Evolutionary conservation across 805 yeast genomes (phyloP).

Genomic region (Cyberlindnera euphorbiiphila): DNA sequence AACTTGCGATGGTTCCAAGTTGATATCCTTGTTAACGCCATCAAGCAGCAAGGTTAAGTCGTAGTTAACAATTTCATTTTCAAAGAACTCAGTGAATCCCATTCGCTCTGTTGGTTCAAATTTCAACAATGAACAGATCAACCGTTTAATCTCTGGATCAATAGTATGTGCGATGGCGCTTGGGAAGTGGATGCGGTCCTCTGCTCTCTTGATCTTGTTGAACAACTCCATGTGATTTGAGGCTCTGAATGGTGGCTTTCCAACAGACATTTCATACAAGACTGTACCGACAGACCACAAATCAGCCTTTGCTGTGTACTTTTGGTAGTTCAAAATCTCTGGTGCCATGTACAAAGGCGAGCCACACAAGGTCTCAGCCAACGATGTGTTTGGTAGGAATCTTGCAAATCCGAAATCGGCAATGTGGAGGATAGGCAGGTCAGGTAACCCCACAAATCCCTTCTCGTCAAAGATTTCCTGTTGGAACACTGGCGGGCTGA

Average conservation of each 20-base stretch:
- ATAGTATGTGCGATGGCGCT: slow-evolving; percentile 45
- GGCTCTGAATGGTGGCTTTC: slow-evolving; percentile 95
- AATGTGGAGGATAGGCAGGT: slow-evolving; percentile 83
- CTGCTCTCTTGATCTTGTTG: slow-evolving; percentile 77
- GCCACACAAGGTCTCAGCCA: slow-evolving; percentile 97
- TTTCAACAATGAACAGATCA: slow-evolving; percentile 73
- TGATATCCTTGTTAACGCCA: slow-evolving; percentile 46
- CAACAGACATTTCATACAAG: slow-evolving; percentile 89
- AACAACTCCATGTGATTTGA: slow-evolving; percentile 87
- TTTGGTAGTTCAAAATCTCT: slow-evolving; percentile 88
- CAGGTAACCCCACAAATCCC: slow-evolving; percentile 77
- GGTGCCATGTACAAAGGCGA: slow-evolving; percentile 99
- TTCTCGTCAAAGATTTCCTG: slow-evolving; percentile 46
- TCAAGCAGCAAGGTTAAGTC: slow-evolving; percentile 40
- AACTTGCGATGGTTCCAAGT: slow-evolving; percentile 57
- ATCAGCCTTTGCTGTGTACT: slow-evolving; percentile 96
- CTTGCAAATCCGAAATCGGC: slow-evolving; percentile 99
- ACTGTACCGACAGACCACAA: slow-evolving; percentile 99
- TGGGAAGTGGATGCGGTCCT: slow-evolving; percentile 78
- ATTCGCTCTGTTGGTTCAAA: slow-evolving; percentile 85
- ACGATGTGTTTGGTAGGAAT: slow-evolving; percentile 83
- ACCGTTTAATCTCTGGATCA: slow-evolving; percentile 58
- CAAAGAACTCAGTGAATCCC: slow-evolving; percentile 84
- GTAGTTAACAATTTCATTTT: slow-evolving; percentile 57
- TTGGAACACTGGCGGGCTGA: slow-evolving; percentile 78